phyloP scores from a whole-genome alignment of 1,284 basidiomycete genomes.

The Rhodotorula sp. region DNA sequence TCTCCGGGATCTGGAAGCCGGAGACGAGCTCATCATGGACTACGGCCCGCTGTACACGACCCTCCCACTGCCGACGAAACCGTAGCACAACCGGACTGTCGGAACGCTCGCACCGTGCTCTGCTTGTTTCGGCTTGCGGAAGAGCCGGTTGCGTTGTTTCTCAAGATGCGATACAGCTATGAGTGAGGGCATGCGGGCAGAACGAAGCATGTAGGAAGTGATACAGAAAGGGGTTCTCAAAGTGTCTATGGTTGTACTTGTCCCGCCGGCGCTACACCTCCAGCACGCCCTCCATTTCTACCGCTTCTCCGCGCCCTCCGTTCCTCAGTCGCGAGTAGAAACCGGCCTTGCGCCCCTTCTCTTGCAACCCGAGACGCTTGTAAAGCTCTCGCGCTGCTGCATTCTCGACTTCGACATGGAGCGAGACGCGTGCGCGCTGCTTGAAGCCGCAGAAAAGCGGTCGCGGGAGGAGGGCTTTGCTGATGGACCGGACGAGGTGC shows the following conservation, averaged over 20 bases:
- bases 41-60: conserved; percentile 8
- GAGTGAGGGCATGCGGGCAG: too few relatives aligned
- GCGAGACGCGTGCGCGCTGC: not conserved
- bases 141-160: too few relatives aligned
- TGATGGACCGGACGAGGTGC: conserved; percentile 4
- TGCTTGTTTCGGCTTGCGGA: not conserved
- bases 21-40: conserved; percentile 16
- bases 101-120: not conserved
- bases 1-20: not conserved
- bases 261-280: not conserved
- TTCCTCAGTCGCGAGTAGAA: conserved; percentile 7
- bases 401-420: conserved; percentile 24
- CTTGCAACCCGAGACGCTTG: conserved; percentile 1
- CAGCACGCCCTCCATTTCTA: conserved; percentile 19
- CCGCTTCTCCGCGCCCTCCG: conserved; percentile 10
- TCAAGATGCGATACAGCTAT: too few relatives aligned
- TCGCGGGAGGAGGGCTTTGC: not conserved
- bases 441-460: not conserved
- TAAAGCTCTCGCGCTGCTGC: conserved; percentile 8
- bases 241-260: not conserved
- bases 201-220: too few relatives aligned
- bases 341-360: not conserved
- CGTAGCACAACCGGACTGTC: not conserved
- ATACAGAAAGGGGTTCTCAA: too few relatives aligned
- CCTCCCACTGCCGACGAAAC: not conserved